Percentiles rank a stretch among this genome's conserved stretches.
Evolutionary conservation across 257 asterid species (phyloP).

Genomic region (Gardenia jasminoides): DNA sequence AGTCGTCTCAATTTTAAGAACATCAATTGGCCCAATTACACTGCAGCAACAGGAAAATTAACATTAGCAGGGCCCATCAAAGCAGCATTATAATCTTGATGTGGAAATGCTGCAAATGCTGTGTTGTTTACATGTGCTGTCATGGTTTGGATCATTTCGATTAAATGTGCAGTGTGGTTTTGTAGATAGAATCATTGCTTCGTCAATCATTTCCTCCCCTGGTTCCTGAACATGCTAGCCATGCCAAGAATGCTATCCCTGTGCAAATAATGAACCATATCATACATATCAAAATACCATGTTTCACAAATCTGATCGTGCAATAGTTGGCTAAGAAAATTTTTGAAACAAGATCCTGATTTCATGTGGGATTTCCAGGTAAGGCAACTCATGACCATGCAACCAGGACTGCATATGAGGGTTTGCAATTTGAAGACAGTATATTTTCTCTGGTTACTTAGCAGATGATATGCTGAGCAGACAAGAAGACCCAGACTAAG

Average conservation of each 20-base stretch:
- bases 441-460: background rate
- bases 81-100: background rate
- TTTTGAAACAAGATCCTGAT: too few relatives aligned
- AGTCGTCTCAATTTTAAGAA: background rate
- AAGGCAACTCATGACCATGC: background rate
- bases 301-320: background rate
- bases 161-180: background rate
- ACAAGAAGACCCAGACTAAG: background rate
- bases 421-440: background rate
- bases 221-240: background rate
- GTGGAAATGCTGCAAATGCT: background rate
- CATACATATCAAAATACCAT: too few relatives aligned
- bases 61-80: background rate
- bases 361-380: background rate
- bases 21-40: background rate
- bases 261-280: background rate
- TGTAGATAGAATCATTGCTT: background rate
- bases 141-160: too few relatives aligned
- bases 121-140: background rate
- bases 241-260: background rate
- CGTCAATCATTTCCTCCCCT: background rate
- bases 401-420: background rate
- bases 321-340: background rate
- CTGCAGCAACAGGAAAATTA: background rate
- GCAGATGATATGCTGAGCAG: background rate